phyloP scores from a whole-genome alignment of 169 alveolate genomes.

The Eimeria necatrix region DNA sequence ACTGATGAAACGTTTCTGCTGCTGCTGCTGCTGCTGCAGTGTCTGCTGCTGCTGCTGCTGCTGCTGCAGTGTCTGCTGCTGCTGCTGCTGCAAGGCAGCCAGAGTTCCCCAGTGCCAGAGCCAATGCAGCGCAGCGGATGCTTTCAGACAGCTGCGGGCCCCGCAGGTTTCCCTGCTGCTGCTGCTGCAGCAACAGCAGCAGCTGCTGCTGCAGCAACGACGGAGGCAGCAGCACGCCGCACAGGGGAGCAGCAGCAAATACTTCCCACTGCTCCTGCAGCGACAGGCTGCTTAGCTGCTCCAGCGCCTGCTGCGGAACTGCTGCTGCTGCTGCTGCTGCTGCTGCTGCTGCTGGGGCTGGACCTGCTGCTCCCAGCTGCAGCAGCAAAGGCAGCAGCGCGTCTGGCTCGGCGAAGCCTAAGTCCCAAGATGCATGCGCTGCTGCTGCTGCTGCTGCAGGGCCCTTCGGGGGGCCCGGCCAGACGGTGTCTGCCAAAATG shows the following conservation, averaged over 20 bases:
- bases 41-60: neutral
- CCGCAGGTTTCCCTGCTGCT: neutral
- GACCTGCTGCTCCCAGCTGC: neutral
- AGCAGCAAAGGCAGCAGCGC: conserved; percentile 26
- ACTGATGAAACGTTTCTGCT: neutral
- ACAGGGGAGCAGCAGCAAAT: conserved; percentile 28
- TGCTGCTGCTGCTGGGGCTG: neutral
- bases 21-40: neutral
- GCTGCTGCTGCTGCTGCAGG: conserved; percentile 32
- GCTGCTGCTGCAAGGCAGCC: neutral
- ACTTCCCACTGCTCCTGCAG: conserved; percentile 17
- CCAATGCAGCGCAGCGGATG: neutral
- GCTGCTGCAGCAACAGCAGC: conserved; percentile 17
- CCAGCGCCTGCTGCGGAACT: neutral
- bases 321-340: conserved; percentile 22
- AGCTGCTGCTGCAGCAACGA: neutral
- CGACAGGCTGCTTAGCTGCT: neutral
- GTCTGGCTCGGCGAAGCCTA: neutral
- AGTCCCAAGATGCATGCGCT: neutral
- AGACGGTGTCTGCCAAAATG: neutral
- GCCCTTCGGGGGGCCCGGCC: neutral
- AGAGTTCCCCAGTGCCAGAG: neutral
- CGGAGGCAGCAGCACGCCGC: conserved; percentile 20
- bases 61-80: neutral
- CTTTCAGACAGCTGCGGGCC: neutral